Conservation (phyloP, 306 rosid species). For the Fragaria nilgerrensis region DNA sequence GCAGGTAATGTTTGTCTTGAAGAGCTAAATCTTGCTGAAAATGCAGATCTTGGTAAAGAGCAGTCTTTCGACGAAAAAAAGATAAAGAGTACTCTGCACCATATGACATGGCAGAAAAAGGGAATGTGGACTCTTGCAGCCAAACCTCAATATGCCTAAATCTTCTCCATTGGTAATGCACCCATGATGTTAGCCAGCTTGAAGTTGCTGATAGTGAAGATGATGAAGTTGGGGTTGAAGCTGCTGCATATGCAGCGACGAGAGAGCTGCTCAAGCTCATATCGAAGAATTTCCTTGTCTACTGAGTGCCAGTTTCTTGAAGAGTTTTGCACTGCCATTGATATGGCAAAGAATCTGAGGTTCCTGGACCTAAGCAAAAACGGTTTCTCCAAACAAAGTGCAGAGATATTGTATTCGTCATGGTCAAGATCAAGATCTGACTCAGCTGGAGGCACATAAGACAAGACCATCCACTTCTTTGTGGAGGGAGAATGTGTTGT, state of each 20-base stretch:
- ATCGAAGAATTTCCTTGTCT: conserved; percentile 42
- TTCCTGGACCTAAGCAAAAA: conserved; percentile 78
- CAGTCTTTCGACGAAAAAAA: not conserved
- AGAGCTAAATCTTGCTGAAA: conserved; percentile 72
- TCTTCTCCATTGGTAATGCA: conserved; percentile 15
- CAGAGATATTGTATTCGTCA: conserved; percentile 52
- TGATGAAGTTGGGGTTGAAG: conserved; percentile 36
- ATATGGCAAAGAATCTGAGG: conserved; percentile 50
- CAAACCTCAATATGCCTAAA: conserved; percentile 31
- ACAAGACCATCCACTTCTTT: conserved; percentile 51
- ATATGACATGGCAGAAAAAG: conserved; percentile 31
- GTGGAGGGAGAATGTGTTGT: conserved; percentile 71
- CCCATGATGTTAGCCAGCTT: conserved; percentile 41
- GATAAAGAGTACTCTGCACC: conserved; percentile 33
- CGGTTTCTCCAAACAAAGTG: conserved; percentile 48
- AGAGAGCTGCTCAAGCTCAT: conserved; percentile 65
- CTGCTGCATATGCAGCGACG: conserved; percentile 56
- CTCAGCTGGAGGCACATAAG: conserved; percentile 58
- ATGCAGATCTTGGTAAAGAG: conserved; percentile 29
- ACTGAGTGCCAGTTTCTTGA: conserved; percentile 35
- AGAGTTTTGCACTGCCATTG: conserved; percentile 58
- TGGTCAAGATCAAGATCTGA: conserved; percentile 57
- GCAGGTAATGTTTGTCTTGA: conserved; percentile 62
- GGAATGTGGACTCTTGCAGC: conserved; percentile 27
- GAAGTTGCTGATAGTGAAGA: conserved; percentile 91